Conservation (phyloP, 2,329 filamentous ascomycete species). For the Dactylellina drechsleri region DNA sequence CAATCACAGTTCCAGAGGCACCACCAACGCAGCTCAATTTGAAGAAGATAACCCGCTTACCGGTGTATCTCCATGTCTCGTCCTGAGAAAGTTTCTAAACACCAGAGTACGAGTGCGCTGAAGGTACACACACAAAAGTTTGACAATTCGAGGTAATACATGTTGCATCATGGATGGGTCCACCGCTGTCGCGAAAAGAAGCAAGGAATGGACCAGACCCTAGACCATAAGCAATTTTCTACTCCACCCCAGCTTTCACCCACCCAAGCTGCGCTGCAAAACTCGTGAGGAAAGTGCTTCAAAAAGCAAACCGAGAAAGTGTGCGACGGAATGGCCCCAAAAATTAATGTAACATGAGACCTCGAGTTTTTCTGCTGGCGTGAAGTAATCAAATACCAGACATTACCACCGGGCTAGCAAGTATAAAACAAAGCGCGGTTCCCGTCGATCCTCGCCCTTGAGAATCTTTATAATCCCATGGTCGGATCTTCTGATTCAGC, state of each 20-base stretch:
- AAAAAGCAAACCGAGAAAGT: slow-evolving; percentile 33
- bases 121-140: slow-evolving; percentile 13
- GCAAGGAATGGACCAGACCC: slow-evolving; percentile 23
- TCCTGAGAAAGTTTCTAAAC: slow-evolving; percentile 22
- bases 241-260: slow-evolving; percentile 29
- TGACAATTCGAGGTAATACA: slow-evolving; percentile 1
- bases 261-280: slow-evolving; percentile 11
- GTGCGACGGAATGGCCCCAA: slow-evolving; percentile 31
- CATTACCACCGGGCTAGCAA: not conserved
- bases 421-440: slow-evolving; percentile 36
- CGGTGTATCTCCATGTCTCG: slow-evolving; percentile 19
- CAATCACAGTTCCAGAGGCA: slow-evolving; percentile 36
- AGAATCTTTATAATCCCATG: slow-evolving; percentile 15
- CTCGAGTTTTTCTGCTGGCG: slow-evolving; percentile 6
- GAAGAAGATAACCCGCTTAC: not conserved
- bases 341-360: slow-evolving; percentile 27
- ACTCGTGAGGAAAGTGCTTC: slow-evolving; percentile 20
- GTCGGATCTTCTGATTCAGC: slow-evolving; percentile 9
- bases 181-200: slow-evolving; percentile 27
- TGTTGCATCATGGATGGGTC: slow-evolving; percentile 44
- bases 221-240: slow-evolving; percentile 19
- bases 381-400: slow-evolving; percentile 4
- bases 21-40: slow-evolving; percentile 9
- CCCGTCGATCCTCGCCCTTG: slow-evolving; percentile 27
- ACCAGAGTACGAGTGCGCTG: not conserved